These are phyloP conservation scores for Sporothrix inflata DNA, from an alignment of 2,329 filamentous ascomycete genomes.

Conservation along the genomic window DNA sequence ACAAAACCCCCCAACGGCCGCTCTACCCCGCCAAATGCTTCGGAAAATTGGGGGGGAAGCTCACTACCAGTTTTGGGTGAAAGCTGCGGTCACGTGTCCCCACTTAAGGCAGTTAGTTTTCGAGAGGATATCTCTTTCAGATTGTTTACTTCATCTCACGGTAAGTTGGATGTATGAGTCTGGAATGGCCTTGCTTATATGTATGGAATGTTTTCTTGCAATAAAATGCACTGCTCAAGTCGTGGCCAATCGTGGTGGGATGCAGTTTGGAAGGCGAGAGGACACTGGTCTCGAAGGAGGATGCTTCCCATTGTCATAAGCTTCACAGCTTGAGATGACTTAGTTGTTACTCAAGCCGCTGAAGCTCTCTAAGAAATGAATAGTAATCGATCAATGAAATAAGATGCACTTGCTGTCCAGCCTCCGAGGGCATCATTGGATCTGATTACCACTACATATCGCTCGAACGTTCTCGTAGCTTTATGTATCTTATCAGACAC, in stretches of 20 bases:
- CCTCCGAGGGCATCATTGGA: background rate
- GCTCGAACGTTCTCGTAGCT: background rate
- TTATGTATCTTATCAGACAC: background rate
- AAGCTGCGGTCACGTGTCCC: background rate
- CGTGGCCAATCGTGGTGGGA: too few relatives aligned
- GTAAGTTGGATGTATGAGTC: too few relatives aligned
- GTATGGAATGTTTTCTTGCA: too few relatives aligned
- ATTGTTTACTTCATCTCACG: too few relatives aligned
- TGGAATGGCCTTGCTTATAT: too few relatives aligned
- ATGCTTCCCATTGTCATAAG: too few relatives aligned
- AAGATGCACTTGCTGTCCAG: background rate
- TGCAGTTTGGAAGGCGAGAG: too few relatives aligned
- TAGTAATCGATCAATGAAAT: too few relatives aligned
- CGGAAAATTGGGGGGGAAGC: conserved; percentile 9
- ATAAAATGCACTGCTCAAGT: too few relatives aligned
- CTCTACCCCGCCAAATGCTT: conserved; percentile 26
- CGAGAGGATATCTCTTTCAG: background rate
- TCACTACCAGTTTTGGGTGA: background rate
- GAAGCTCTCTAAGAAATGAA: background rate
- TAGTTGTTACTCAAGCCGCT: too few relatives aligned
- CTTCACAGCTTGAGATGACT: too few relatives aligned
- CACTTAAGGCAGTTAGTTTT: background rate
- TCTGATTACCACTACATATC: background rate
- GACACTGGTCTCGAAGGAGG: too few relatives aligned
- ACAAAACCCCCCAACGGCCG: background rate